A percentile compares a stretch with the other conserved stretches of the same genome.
These are phyloP conservation scores for Skeletonema grethae DNA, from an alignment of 108 stramenopile species.

Conservation along the genomic window DNA sequence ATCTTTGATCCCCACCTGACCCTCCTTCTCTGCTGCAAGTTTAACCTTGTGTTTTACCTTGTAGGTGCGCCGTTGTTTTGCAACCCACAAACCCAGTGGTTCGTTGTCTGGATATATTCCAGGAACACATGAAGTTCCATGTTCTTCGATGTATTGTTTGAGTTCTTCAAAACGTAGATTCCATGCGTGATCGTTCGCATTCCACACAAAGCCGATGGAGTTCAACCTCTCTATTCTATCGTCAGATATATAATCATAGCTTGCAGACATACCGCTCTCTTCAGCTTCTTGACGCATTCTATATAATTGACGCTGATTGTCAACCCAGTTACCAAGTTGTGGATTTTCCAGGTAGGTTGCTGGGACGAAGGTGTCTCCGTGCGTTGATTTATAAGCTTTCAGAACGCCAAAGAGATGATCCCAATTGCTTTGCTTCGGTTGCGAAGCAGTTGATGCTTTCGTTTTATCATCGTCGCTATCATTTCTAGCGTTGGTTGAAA, in stretches of 20 bases:
- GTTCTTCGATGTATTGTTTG: constrained; percentile 18
- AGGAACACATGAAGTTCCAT: constrained; percentile 27
- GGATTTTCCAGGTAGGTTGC: constrained; percentile 39
- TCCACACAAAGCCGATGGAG: constrained; percentile 34
- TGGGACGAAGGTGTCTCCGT: constrained; percentile 54
- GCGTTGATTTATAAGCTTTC: constrained; percentile 36
- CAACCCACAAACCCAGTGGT: constrained; percentile 29
- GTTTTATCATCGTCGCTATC: not conserved
- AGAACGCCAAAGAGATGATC: constrained; percentile 34
- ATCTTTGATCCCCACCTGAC: not conserved
- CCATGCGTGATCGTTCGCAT: constrained; percentile 24
- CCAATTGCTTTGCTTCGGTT: constrained; percentile 13
- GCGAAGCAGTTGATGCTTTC: not conserved
- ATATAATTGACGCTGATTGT: constrained; percentile 46
- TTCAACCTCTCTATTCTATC: constrained; percentile 16
- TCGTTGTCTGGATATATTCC: constrained; percentile 14
- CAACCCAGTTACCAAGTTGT: constrained; percentile 49
- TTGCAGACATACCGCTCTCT: not conserved
- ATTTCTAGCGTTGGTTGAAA: not conserved
- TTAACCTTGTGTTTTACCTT: constrained; percentile 27
- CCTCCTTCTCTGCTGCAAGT: constrained; percentile 5
- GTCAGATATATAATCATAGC: constrained; percentile 11
- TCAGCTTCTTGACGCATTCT: constrained; percentile 31
- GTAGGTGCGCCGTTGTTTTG: constrained; percentile 24
- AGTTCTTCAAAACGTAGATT: constrained; percentile 29